Evolutionary conservation across 306 rosid genomes (phyloP), one percentile per base, ranked within the genome.

Genomic region (Carpinus fangiana): DNA sequence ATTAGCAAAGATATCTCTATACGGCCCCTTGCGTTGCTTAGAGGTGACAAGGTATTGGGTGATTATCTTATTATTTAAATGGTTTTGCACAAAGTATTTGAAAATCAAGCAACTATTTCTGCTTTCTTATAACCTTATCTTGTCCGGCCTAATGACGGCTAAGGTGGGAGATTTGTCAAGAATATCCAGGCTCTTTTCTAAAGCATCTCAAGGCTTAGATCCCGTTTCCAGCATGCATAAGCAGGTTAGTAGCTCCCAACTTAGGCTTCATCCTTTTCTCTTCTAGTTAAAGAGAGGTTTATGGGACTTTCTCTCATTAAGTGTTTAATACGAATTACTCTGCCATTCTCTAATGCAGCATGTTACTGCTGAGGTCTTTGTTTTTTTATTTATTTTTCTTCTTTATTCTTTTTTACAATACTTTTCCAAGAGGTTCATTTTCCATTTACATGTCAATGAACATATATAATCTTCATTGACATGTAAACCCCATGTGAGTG

Each of bases 181-280:
- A 82, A 94, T 94, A 97, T 94, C 92, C 88, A 89, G 98, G 89
- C 97, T 94, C 74, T 94, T 92, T 78, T 92, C 97, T 79, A 94
- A 94, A 90, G 89, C 92, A 87, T 92, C 93, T 78, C 80, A 79
- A 13, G 98, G 98, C 31, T 82, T 94, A 74, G 98, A 92, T 84
- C 98, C 97, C 54, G 95, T 94, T 80, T 90, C 98, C 26, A 84
- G 79, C 72, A 92, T 89, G 72, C 92, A 92, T 80, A 94, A 92
- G 89, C 94, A 89, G 97, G 98, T 94, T 79, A 77, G 73, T 77
- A 61, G 52, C 38, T 26, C 78, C 83, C 46, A 74, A 14, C 77
- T 73, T 82, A 70, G 73, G 43, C 31, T 57, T 77, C 14, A 21
- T 62, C 38, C 31, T 31, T 71, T 50, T 31, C 52, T 53, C 68